These are phyloP conservation scores for Cymbopogon flexuosus DNA, from an alignment of 202 grass and related monocot species.

Conservation along the genomic window DNA sequence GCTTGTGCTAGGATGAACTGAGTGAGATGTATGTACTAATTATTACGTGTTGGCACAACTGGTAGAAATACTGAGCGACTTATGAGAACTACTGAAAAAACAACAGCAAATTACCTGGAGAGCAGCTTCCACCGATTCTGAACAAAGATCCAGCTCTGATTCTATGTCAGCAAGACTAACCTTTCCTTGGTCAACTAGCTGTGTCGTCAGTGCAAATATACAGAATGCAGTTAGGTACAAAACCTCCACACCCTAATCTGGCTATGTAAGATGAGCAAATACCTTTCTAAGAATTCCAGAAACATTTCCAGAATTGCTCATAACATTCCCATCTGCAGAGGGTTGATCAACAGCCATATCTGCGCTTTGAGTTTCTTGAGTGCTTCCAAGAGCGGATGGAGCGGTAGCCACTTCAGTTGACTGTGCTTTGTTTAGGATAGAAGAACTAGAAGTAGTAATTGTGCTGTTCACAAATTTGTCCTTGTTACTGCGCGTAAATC, in stretches of 20 bases:
- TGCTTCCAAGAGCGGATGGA: constrained; percentile 29
- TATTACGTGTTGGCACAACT: background rate
- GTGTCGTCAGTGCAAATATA: constrained; percentile 26
- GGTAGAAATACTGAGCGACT: background rate
- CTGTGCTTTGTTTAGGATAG: constrained; percentile 46
- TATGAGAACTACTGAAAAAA: constrained; percentile 5
- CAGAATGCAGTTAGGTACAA: constrained; percentile 27
- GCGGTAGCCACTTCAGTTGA: constrained; percentile 26
- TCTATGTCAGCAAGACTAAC: constrained; percentile 67
- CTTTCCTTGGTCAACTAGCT: constrained; percentile 84
- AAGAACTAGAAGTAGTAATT: constrained; percentile 26
- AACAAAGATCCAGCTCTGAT: constrained; percentile 55
- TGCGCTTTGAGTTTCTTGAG: constrained; percentile 35
- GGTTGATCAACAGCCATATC: constrained; percentile 47
- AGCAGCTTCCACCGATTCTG: constrained; percentile 70
- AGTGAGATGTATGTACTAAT: background rate
- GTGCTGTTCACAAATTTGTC: constrained; percentile 43
- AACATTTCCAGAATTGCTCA: constrained; percentile 56
- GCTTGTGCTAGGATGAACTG: background rate
- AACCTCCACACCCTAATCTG: constrained; percentile 9
- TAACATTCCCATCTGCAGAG: constrained; percentile 31
- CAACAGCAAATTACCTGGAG: constrained; percentile 53
- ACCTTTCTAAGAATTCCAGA: constrained; percentile 73
- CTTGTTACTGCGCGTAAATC: constrained; percentile 70
- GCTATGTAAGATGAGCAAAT: constrained; percentile 24